phyloP scores from a whole-genome alignment of 164 flowering plant genomes.

The Dillenia turbinata region DNA sequence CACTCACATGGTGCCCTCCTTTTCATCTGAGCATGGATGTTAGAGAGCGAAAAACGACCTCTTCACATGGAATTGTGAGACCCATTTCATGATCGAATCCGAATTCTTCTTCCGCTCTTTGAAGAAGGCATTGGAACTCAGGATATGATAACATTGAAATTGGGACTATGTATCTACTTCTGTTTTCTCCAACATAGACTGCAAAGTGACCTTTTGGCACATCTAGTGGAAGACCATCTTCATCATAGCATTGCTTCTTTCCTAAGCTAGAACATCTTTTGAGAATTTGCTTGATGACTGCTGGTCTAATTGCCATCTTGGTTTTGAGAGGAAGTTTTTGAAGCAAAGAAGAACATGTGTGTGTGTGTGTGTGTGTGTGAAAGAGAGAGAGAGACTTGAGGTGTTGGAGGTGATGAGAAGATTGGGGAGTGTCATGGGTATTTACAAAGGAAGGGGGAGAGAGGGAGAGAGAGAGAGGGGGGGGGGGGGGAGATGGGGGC shows the following conservation, averaged over 20 bases:
- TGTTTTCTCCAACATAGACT: constrained; percentile 34
- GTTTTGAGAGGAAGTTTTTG: background rate
- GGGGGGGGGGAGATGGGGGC: constrained; percentile 16
- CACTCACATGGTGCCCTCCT: background rate
- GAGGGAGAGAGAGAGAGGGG: constrained; percentile 14
- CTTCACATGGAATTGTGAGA: constrained; percentile 75
- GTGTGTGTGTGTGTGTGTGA: too few species aligned
- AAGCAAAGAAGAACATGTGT: too few species aligned
- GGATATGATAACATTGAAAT: constrained; percentile 52
- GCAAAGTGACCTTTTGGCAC: constrained; percentile 19
- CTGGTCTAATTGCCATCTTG: constrained; percentile 39
- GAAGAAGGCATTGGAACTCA: constrained; percentile 53
- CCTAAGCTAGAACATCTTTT: constrained; percentile 60
- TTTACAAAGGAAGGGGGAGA: constrained; percentile 25
- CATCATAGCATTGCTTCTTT: constrained; percentile 33
- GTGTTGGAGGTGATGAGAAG: background rate
- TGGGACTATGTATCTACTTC: constrained; percentile 51
- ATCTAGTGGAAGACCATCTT: constrained; percentile 11
- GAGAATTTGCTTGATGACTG: constrained; percentile 49
- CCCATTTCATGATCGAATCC: constrained; percentile 72
- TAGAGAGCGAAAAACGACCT: constrained; percentile 53
- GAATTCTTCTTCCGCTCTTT: constrained; percentile 56
- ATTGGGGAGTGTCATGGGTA: constrained; percentile 24
- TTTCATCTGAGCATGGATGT: constrained; percentile 50
- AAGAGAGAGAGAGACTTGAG: too few species aligned